Evolutionary conservation across 1,284 basidiomycete genomes (phyloP).

Genomic region (Naganishia sp.): DNA sequence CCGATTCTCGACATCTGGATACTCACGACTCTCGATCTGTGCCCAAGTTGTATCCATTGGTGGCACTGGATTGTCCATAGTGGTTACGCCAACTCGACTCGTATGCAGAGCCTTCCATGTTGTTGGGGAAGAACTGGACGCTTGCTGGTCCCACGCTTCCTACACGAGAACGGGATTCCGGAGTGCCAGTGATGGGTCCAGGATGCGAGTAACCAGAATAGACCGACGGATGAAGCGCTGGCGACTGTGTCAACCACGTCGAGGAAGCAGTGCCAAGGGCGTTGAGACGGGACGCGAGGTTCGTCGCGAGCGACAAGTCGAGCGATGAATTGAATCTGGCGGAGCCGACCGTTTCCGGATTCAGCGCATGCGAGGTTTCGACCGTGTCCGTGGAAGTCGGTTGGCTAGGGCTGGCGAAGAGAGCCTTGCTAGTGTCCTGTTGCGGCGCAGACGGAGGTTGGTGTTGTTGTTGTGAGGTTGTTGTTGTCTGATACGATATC

Average conservation of each 20-base stretch:
- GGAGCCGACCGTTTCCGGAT: constrained; percentile 20
- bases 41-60: constrained; percentile 23
- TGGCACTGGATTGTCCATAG: constrained; percentile 11
- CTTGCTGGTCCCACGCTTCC: constrained; percentile 20
- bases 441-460: constrained; percentile 5
- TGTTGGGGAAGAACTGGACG: constrained; percentile 5
- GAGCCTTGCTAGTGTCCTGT: constrained; percentile 8
- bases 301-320: constrained; percentile 14
- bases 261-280: constrained; percentile 25
- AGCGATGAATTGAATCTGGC: constrained; percentile 9
- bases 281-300: constrained; percentile 2
- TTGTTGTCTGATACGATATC: constrained; percentile 5
- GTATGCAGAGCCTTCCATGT: constrained; percentile 23
- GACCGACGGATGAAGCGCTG: neutral
- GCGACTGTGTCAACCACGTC: constrained; percentile 17
- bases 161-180: constrained; percentile 20
- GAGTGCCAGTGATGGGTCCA: constrained; percentile 15
- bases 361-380: constrained; percentile 1
- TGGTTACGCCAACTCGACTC: constrained; percentile 26
- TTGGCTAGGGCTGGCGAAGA: constrained; percentile 1
- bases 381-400: constrained; percentile 2
- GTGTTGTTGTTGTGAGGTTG: constrained; percentile 17
- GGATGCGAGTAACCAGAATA: constrained; percentile 21
- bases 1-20: too few relatives aligned
- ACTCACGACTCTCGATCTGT: constrained; percentile 16